Conservation (phyloP, 306 rosid species). For the Styphnolobium japonicum region DNA sequence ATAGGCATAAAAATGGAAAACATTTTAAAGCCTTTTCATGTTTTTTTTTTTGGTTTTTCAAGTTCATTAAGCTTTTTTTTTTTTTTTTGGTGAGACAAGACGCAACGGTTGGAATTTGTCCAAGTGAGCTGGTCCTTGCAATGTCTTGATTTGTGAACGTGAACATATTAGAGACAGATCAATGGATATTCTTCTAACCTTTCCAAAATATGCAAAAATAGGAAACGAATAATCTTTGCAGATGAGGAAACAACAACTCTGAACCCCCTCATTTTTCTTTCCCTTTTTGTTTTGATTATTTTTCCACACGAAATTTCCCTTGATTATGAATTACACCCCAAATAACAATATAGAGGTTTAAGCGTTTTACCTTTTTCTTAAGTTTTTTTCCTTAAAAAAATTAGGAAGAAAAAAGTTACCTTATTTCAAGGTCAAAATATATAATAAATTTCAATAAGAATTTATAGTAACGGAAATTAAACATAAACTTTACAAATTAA, state of each 20-base stretch:
- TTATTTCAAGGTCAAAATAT: too few relatives aligned
- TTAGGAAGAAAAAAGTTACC: too few relatives aligned
- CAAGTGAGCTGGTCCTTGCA: not conserved
- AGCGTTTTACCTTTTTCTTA: not conserved
- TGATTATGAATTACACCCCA: not conserved
- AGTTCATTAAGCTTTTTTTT: not conserved
- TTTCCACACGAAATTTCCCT: not conserved
- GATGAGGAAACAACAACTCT: not conserved
- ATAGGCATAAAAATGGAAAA: slow-evolving; percentile 3
- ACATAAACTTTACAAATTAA: too few relatives aligned
- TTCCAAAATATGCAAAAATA: not conserved
- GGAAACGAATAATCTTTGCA: not conserved
- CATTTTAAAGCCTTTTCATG: not conserved
- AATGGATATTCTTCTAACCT: not conserved
- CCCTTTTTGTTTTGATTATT: not conserved
- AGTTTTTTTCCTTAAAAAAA: too few relatives aligned
- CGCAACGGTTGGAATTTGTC: not conserved
- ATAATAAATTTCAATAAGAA: too few relatives aligned
- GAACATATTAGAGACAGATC: not conserved
- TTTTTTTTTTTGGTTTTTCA: not conserved
- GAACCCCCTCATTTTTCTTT: not conserved
- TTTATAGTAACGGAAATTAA: too few relatives aligned
- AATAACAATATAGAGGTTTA: not conserved
- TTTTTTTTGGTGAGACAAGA: slow-evolving; percentile 1
- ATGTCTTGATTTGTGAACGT: not conserved